A percentile compares a stretch with the other conserved stretches of the same genome.
These are phyloP conservation scores for Coniella vitis DNA, from an alignment of 2,329 filamentous ascomycete genomes.

Conservation along the genomic window DNA sequence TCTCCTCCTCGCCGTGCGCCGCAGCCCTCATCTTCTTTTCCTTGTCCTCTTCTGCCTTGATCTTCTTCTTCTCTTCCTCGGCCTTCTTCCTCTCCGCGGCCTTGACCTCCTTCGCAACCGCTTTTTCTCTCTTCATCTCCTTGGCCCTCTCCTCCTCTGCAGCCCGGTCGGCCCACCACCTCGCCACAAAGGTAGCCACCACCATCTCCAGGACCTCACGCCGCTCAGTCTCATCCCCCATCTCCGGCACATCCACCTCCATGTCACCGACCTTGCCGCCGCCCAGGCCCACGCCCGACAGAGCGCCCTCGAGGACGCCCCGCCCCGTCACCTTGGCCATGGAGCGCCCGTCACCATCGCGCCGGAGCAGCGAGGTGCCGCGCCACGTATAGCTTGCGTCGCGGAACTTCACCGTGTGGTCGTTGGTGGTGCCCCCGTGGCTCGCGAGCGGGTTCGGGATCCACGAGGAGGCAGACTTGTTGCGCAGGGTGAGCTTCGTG, in stretches of 20 bases:
- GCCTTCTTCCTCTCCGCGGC: slow-evolving; percentile 1
- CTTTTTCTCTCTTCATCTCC: slow-evolving; percentile 6
- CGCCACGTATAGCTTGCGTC: slow-evolving; percentile 12
- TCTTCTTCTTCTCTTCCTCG: slow-evolving; percentile 2
- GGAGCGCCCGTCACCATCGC: slow-evolving; percentile 5
- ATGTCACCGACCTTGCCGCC: slow-evolving; percentile 14
- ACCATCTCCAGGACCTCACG: slow-evolving; percentile 13
- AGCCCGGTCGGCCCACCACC: slow-evolving; percentile 13
- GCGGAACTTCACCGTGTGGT: slow-evolving; percentile 10
- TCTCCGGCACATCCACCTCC: slow-evolving; percentile 8
- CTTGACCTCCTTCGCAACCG: slow-evolving; percentile 8
- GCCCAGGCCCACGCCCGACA: slow-evolving; percentile 12
- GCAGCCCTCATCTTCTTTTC: not conserved
- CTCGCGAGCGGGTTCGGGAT: not conserved
- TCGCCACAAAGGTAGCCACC: slow-evolving; percentile 8
- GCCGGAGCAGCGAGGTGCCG: slow-evolving; percentile 9
- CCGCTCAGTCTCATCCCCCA: slow-evolving; percentile 11
- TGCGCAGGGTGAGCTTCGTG: slow-evolving; percentile 7
- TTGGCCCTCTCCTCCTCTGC: slow-evolving; percentile 3
- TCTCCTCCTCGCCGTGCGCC: not conserved
- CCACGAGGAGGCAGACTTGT: slow-evolving; percentile 12
- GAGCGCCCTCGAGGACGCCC: slow-evolving; percentile 10
- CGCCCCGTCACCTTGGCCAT: slow-evolving; percentile 8
- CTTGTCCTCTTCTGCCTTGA: not conserved
- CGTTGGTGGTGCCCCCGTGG: not conserved